Conservation (phyloP, 129 eudicot species). For the Flaveria ramosissima region DNA sequence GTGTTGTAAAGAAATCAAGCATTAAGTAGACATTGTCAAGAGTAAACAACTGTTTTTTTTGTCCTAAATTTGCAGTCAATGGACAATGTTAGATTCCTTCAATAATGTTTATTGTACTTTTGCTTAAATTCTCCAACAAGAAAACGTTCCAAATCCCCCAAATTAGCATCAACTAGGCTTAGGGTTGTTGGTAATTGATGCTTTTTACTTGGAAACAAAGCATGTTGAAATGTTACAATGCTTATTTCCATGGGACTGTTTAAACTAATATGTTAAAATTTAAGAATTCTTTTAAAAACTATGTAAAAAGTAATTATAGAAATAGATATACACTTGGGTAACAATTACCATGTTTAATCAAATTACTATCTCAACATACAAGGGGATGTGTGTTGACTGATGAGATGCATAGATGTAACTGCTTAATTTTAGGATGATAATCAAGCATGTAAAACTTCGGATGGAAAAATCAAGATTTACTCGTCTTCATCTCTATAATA, state of each 20-base stretch:
- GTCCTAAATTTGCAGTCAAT: constrained; percentile 42
- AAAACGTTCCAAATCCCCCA: constrained; percentile 27
- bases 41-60: constrained; percentile 38
- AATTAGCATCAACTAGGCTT: constrained; percentile 31
- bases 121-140: constrained; percentile 33
- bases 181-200: constrained; percentile 35
- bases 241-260: background rate
- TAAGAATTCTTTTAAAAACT: background rate
- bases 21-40: constrained; percentile 35
- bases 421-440: too few relatives aligned
- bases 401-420: too few relatives aligned
- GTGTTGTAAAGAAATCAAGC: constrained; percentile 14
- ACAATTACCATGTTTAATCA: too few relatives aligned
- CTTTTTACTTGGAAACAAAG: constrained; percentile 12
- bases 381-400: too few relatives aligned
- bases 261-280: too few relatives aligned
- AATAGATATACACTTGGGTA: too few relatives aligned
- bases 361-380: too few relatives aligned
- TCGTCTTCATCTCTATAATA: too few relatives aligned
- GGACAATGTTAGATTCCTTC: constrained; percentile 48
- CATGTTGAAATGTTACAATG: background rate
- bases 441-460: too few relatives aligned
- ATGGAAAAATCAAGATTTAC: too few relatives aligned
- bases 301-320: background rate
- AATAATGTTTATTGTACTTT: constrained; percentile 34